These are phyloP conservation scores for Melastoma malabathricum DNA, from an alignment of 345 rosid species.

Conservation along the genomic window DNA sequence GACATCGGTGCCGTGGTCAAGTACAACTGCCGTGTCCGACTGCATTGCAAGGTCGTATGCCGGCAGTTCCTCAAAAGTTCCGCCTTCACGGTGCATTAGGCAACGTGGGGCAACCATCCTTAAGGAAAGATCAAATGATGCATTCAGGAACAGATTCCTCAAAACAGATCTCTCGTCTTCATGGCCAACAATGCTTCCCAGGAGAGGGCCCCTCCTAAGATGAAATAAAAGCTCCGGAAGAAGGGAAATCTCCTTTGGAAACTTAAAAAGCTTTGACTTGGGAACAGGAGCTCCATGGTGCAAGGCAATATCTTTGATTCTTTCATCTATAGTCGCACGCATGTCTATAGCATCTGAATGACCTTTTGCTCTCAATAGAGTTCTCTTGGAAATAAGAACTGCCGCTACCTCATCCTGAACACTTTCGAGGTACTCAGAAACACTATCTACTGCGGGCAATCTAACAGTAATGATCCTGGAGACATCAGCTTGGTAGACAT, in stretches of 20 bases:
- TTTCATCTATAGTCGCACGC: conserved; percentile 71
- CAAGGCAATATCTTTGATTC: conserved; percentile 74
- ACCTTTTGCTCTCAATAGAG: conserved; percentile 58
- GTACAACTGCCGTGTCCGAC: conserved; percentile 90
- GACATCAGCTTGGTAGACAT: conserved; percentile 79
- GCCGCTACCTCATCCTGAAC: conserved; percentile 81
- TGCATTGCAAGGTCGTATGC: conserved; percentile 94
- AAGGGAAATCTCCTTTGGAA: conserved; percentile 70
- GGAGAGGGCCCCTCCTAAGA: conserved; percentile 80
- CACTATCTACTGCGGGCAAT: conserved; percentile 73
- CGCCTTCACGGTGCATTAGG: conserved; percentile 93
- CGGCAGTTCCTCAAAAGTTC: conserved; percentile 89
- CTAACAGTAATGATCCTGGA: conserved; percentile 73
- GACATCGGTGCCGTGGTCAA: conserved; percentile 95
- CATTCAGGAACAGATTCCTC: conserved; percentile 73
- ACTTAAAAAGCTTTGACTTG: conserved; percentile 66
- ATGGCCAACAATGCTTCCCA: conserved; percentile 94
- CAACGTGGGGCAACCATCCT: conserved; percentile 94
- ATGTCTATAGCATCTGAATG: conserved; percentile 56
- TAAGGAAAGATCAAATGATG: conserved; percentile 84
- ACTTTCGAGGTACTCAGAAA: conserved; percentile 74
- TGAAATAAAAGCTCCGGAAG: conserved; percentile 85
- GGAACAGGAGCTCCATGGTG: conserved; percentile 73
- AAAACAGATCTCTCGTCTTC: conserved; percentile 94
- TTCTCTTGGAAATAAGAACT: conserved; percentile 81